Evolutionary conservation across 2,329 filamentous ascomycete species (phyloP).

Genomic region (Penicillium sp.): DNA sequence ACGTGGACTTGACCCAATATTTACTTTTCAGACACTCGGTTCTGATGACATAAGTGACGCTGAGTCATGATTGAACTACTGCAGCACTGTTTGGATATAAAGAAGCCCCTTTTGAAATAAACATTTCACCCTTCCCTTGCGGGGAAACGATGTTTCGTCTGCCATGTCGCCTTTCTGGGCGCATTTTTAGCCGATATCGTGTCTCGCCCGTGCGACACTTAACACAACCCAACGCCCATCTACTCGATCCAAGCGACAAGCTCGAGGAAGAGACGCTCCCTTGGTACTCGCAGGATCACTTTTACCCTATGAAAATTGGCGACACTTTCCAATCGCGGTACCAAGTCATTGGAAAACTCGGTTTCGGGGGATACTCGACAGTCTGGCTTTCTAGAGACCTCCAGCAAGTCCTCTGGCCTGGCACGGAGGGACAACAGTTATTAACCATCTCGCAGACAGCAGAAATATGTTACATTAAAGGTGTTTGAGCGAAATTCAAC

Average conservation of each 20-base stretch:
- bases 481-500: slow-evolving; percentile 11
- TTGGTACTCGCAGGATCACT: slow-evolving; percentile 8
- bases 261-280: slow-evolving; percentile 15
- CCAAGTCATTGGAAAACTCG: slow-evolving; percentile 12
- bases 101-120: too few relatives aligned
- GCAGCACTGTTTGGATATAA: too few relatives aligned
- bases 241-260: slow-evolving; percentile 5
- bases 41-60: too few relatives aligned
- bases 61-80: too few relatives aligned
- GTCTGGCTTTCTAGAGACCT: slow-evolving; percentile 14
- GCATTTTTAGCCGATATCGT: slow-evolving; percentile 1
- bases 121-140: neutral
- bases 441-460: slow-evolving; percentile 4
- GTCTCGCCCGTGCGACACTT: slow-evolving; percentile 1
- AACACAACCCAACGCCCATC: neutral
- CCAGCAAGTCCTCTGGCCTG: slow-evolving; percentile 4
- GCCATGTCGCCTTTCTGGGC: neutral
- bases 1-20: too few relatives aligned
- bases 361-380: slow-evolving; percentile 12
- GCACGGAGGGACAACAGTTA: neutral
- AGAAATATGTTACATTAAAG: slow-evolving; percentile 13
- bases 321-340: slow-evolving; percentile 15
- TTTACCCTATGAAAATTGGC: slow-evolving; percentile 12
- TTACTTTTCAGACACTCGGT: too few relatives aligned
- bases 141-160: slow-evolving; percentile 4